These are phyloP conservation scores for Exidia glandulosa DNA, from an alignment of 768 basidiomycete species.

Conservation along the genomic window DNA sequence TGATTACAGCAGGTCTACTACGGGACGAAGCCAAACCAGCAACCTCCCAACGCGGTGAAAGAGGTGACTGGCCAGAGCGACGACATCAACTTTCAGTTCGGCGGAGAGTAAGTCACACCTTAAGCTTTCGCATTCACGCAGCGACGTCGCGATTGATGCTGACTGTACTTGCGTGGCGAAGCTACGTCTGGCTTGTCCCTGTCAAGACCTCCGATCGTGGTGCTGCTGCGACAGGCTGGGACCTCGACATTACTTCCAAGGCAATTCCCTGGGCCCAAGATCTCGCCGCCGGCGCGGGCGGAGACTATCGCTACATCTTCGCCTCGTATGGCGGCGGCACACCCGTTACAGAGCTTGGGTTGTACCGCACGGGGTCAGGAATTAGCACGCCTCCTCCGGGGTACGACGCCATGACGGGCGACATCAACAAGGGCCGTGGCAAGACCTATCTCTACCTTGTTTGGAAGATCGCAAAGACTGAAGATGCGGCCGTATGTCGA, in stretches of 20 bases:
- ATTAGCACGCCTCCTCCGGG: not conserved
- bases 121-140: not conserved
- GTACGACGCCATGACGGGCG: not conserved
- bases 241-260: not conserved
- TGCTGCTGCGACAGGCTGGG: not conserved
- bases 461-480: too few relatives aligned
- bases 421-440: not conserved
- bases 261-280: not conserved
- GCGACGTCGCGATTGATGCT: not conserved
- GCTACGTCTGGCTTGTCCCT: not conserved
- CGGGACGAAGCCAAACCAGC: not conserved
- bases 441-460: not conserved
- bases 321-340: not conserved
- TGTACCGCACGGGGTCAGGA: not conserved
- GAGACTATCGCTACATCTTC: not conserved
- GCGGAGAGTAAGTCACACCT: not conserved
- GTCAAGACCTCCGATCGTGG: not conserved
- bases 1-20: not conserved
- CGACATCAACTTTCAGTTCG: not conserved
- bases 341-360: not conserved
- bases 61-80: not conserved
- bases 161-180: not conserved
- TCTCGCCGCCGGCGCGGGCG: not conserved
- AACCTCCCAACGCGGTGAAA: not conserved
- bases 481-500: too few relatives aligned